Evolutionary conservation across 164 flowering plant genomes (phyloP), one percentile per base, ranked within the genome.

Genomic region (Chimonanthus salicifolius): DNA sequence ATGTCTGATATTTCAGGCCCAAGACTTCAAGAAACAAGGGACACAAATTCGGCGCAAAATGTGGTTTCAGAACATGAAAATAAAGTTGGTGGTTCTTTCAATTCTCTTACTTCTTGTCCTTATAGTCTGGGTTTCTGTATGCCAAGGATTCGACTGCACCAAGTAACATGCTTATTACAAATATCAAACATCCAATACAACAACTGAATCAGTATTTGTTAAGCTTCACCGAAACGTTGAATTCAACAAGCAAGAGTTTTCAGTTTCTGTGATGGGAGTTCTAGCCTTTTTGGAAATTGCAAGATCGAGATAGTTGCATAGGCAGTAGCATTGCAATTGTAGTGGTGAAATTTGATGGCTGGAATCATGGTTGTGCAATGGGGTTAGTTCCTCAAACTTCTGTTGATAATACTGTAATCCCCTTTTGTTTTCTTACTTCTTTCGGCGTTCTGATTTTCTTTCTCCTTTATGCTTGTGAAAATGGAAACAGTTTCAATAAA

Each of bases 51-150:
- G 94, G 48, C 76, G 93, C 76, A 92, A 94, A 75, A 84, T 94
- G 94, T 94, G 99, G 99, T 90, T 82, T 67, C 91, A 92, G 75
- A 92, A 92, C 82, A 90, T 92, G 97, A 94, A 94, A 80, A 89
- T 90, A 74, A 94, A 94, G 82, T 63, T 94, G 76, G 90, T 92
- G 64, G 91, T 94, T 74, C 79, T 92, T 18, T 97, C 91, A 20
- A 80, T 94, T 71, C 79, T 94, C 58, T 75, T 92, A 74, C 74
- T 91, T 81, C 85, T 94, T 54, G 86, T 88, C 45, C 85, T 94
- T 46, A 69, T 94, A 45, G 87, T 94, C 62, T 91, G 95, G 95
- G 77, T 92, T 67, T 91, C 97, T 3, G 71, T 92, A 71, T 94
- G 99, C 79, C 87, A 84, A 64, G 97, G 97, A 44, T 94, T 94